phyloP scores from a whole-genome alignment of 2,329 filamentous ascomycete genomes.

The Aureobasidium zeae region DNA sequence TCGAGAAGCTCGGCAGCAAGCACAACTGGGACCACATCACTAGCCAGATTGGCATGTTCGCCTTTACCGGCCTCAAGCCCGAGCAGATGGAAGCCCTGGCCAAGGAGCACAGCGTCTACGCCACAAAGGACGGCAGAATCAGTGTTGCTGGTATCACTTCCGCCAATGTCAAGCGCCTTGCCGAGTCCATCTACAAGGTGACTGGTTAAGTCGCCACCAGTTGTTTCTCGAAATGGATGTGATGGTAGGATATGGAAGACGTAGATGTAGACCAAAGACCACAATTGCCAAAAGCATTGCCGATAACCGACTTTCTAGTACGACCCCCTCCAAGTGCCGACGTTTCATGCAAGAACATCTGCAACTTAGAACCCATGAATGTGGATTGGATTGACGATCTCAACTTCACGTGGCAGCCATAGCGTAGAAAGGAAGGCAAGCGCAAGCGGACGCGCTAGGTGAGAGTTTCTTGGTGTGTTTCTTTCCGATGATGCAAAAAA shows the following conservation, averaged over 20 bases:
- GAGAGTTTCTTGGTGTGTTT: too few species aligned
- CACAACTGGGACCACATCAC: constrained; percentile 99
- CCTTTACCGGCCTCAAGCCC: constrained; percentile 85
- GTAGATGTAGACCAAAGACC: constrained; percentile 7
- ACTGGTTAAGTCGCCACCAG: constrained; percentile 52
- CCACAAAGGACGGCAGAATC: constrained; percentile 84
- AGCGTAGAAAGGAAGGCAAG: too few species aligned
- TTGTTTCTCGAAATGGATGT: constrained; percentile 3
- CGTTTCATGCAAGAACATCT: not conserved
- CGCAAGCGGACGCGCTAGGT: not conserved
- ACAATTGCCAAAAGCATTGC: not conserved
- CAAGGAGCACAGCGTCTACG: constrained; percentile 95
- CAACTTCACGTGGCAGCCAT: constrained; percentile 11
- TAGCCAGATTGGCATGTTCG: constrained; percentile 98
- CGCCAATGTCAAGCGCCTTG: constrained; percentile 69
- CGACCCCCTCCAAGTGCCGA: not conserved
- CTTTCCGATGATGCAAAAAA: too few species aligned
- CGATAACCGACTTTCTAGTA: too few species aligned
- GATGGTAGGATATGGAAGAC: constrained; percentile 15
- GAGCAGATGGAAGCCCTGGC: constrained; percentile 87
- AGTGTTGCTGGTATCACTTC: constrained; percentile 76
- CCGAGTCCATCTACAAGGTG: constrained; percentile 76
- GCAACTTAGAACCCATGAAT: too few species aligned
- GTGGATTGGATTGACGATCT: too few species aligned
- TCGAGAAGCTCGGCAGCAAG: constrained; percentile 89